phyloP scores from a whole-genome alignment of 202 grass and related monocot genomes.

The Schoenoplectus triqueter region DNA sequence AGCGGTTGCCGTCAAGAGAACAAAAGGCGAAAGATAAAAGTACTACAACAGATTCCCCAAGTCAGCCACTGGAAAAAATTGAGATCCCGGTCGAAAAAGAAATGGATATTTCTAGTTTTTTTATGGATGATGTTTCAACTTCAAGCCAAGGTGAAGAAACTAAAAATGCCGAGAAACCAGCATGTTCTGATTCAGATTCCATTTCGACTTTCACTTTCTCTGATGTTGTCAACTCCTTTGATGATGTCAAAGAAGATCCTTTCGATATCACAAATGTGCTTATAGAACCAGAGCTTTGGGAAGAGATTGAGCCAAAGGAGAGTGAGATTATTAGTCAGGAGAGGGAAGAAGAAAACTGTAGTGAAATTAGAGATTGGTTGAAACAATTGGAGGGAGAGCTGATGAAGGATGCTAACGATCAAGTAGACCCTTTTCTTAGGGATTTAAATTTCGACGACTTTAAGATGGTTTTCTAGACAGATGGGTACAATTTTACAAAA shows the following conservation, averaged over 20 bases:
- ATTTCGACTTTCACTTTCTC: constrained; percentile 35
- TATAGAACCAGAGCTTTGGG: constrained; percentile 34
- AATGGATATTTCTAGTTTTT: constrained; percentile 39
- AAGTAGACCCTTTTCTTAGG: constrained; percentile 35
- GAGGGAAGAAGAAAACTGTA: neutral
- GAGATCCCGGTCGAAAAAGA: constrained; percentile 30
- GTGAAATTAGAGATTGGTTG: constrained; percentile 16
- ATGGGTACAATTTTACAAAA: constrained; percentile 21
- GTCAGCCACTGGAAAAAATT: neutral
- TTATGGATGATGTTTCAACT: constrained; percentile 37
- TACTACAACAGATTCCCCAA: constrained; percentile 3
- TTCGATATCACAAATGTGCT: constrained; percentile 37
- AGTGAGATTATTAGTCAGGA: neutral
- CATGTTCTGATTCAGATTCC: constrained; percentile 23
- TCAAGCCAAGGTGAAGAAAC: constrained; percentile 28
- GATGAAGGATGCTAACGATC: constrained; percentile 38
- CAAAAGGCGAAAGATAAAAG: constrained; percentile 21
- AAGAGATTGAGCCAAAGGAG: constrained; percentile 22
- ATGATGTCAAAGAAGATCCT: neutral
- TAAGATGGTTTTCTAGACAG: constrained; percentile 30
- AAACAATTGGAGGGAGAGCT: constrained; percentile 35
- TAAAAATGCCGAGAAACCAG: constrained; percentile 7
- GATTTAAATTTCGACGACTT: constrained; percentile 40
- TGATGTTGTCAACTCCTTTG: constrained; percentile 18
- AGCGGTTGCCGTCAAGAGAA: constrained; percentile 28